Conservation (phyloP, 768 basidiomycete genomes). For the Tricholoma sp. region DNA sequence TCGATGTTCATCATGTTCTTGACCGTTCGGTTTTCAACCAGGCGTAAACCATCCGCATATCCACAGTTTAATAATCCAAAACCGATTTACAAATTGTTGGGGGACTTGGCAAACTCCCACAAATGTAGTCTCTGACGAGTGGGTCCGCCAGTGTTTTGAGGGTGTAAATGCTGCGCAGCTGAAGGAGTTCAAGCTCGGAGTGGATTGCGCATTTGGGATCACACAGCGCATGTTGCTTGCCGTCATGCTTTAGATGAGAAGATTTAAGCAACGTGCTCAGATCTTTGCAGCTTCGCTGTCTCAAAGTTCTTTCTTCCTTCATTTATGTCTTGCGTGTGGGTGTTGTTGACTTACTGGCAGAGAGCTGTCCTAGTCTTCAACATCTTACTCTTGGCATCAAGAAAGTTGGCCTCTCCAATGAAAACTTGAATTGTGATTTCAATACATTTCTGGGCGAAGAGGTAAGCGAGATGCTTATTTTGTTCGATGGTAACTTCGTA, state of each 20-base stretch:
- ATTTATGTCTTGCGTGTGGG: conserved; percentile 14
- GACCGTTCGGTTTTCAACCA: conserved; percentile 14
- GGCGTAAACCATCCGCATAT: conserved; percentile 14
- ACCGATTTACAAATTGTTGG: conserved; percentile 13
- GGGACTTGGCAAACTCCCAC: no score
- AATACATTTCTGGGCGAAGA: background rate
- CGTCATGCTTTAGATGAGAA: conserved; percentile 12
- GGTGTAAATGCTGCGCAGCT: conserved; percentile 6
- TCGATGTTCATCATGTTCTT: conserved; percentile 17
- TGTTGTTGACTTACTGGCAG: conserved; percentile 20
- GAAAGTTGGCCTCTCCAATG: conserved; percentile 11
- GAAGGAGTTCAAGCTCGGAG: conserved; percentile 1
- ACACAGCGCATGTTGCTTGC: conserved; percentile 4
- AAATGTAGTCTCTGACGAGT: background rate
- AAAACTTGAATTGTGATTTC: conserved; percentile 3
- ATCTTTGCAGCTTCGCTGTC: conserved; percentile 13
- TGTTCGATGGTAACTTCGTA: no score
- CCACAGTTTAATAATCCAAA: conserved; percentile 10
- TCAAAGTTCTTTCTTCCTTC: conserved; percentile 18
- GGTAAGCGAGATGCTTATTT: background rate
- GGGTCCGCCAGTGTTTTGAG: conserved; percentile 3
- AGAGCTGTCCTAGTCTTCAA: conserved; percentile 17
- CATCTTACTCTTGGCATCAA: conserved; percentile 17
- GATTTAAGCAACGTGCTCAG: conserved; percentile 15
- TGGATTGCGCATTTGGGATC: background rate